Base-by-base conservation (phyloP, 1,284 basidiomycete species). In the Cryptococcus hybrid region DNA sequence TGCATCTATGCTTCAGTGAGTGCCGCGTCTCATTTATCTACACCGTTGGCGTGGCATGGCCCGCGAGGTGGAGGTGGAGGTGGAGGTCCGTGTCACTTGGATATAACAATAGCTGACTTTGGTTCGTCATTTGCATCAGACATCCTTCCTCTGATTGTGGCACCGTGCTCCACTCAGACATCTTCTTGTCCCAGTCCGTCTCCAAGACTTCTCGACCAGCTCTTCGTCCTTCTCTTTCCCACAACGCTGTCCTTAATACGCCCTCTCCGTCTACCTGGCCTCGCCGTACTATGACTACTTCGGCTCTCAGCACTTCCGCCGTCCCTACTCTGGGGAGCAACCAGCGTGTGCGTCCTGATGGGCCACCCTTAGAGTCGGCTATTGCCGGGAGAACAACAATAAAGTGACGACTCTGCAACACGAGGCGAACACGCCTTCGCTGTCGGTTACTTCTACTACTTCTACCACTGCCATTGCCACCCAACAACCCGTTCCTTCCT, bases 121-220 rank as follows among this genome's bases (percentile, higher is more conserved):
- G 30, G 30, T 30, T 30, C 30, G 30, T 30, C 30, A 30, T 30
- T 30, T 30, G 3, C 30, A 30, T 30, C 30, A 30, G 30, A 30
- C 30, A 30, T 30, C 30, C 30, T 30, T 30, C 52, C 13, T 12
- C 51, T 18, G 50, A 44, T 18, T 63, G 57, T 52, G 50, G 44
- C 34, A 47, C 52, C 34, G 12, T 58, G 47, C 37, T 39, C 38
- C 53, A 54, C 34, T 47, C 54, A 47, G 62, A 63, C 47, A 60
- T 63, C 53, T 63, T 64, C 48, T 47, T 61, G 49, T 58, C 60
- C n/a, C 53, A 54, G 24, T 39, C 58, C n/a, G 88, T 39, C 84
- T 88, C 77, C 87, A 87, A 71, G 89, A 83, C 82, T 39, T 45
- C 40, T 36, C 60, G 62, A 42, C 55, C 62, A 37, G 54, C 47